phyloP scores from a whole-genome alignment of 768 basidiomycete species.

The Rhizopogon sp. region DNA sequence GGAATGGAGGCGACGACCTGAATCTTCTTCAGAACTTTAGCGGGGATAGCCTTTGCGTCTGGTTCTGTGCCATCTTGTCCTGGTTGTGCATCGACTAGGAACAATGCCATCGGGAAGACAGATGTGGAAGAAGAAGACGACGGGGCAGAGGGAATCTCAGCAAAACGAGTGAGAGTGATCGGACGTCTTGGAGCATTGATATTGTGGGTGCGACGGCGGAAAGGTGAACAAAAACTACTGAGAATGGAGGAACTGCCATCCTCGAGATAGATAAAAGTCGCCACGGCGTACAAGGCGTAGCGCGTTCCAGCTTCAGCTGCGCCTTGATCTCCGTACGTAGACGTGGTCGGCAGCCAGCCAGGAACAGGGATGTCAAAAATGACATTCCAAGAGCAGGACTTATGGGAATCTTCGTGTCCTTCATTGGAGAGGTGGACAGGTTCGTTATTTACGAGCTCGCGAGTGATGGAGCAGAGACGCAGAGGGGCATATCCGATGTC shows the following conservation, averaged over 20 bases:
- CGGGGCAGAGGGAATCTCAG: constrained; percentile 34
- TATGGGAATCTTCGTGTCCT: constrained; percentile 50
- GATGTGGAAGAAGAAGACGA: constrained; percentile 16
- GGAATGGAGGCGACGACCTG: constrained; percentile 64
- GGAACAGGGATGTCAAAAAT: constrained; percentile 82
- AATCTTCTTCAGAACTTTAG: constrained; percentile 53
- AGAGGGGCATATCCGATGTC: constrained; percentile 61
- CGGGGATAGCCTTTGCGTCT: constrained; percentile 35
- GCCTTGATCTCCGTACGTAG: constrained; percentile 38
- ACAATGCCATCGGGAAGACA: constrained; percentile 32
- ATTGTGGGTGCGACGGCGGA: constrained; percentile 40
- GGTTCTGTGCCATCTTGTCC: constrained; percentile 10
- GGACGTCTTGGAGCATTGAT: constrained; percentile 33
- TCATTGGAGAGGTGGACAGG: constrained; percentile 62
- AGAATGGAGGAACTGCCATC: constrained; percentile 41
- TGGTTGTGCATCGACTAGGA: constrained; percentile 37
- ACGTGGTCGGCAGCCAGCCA: constrained; percentile 79
- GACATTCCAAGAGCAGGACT: constrained; percentile 65
- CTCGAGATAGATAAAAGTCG: constrained; percentile 47
- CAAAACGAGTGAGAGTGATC: constrained; percentile 52
- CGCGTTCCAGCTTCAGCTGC: constrained; percentile 49
- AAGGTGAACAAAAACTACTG: constrained; percentile 50
- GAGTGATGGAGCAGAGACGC: constrained; percentile 63
- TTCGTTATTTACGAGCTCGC: constrained; percentile 46
- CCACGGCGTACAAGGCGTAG: constrained; percentile 66